Percentiles rank a stretch among this genome's conserved stretches.
Conservation (phyloP, 2,329 filamentous ascomycete genomes). For the Sclerotinia trifoliorum region DNA sequence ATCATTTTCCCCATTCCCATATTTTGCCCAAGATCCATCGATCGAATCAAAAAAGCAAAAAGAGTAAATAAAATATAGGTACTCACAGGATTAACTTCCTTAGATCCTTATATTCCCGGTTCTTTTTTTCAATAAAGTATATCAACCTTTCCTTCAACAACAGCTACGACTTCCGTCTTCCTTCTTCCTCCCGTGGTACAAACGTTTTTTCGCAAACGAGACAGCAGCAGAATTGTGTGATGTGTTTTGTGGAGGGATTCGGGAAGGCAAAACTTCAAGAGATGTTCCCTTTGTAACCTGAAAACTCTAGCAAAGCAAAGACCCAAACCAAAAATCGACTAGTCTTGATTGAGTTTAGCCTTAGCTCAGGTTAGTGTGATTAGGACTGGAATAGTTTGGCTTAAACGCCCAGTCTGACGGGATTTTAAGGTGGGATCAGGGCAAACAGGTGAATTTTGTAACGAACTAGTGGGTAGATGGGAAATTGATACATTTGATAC, state of each 20-base stretch:
- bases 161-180: conserved; percentile 37
- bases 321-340: not conserved
- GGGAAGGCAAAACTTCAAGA: conserved; percentile 18
- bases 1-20: not conserved
- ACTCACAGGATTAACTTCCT: conserved; percentile 16
- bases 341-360: not conserved
- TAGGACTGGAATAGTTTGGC: not conserved
- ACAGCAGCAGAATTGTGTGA: conserved; percentile 32
- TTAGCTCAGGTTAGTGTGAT: not conserved
- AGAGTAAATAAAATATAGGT: not conserved
- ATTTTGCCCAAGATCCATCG: not conserved
- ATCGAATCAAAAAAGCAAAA: not conserved
- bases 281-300: conserved; percentile 16
- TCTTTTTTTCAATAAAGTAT: conserved; percentile 24
- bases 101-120: conserved; percentile 14
- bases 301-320: conserved; percentile 17
- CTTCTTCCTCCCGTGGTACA: conserved; percentile 38
- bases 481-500: not conserved
- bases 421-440: conserved; percentile 1
- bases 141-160: conserved; percentile 35
- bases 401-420: conserved; percentile 6
- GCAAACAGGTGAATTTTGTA: not conserved
- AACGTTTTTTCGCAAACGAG: conserved; percentile 31
- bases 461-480: conserved; percentile 6
- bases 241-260: conserved; percentile 21